A percentile compares a stretch with the other conserved stretches of the same genome.
phyloP scores from a whole-genome alignment of 83 land plant genomes.

The Diphasiastrum complanatum region DNA sequence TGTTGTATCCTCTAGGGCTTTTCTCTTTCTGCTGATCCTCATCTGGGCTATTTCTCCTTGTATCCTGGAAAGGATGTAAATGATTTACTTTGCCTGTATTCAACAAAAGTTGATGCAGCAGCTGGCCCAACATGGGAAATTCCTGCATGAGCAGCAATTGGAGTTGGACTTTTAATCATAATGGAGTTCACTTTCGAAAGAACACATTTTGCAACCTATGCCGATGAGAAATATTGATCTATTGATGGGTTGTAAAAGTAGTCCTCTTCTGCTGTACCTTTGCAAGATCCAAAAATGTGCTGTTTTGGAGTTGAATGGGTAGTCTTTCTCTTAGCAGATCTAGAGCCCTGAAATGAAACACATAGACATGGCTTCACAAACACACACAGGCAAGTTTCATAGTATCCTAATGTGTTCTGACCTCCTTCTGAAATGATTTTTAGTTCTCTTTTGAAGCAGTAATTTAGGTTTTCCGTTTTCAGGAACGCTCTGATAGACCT shows the following conservation, averaged over 20 bases:
- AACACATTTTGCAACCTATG: no score
- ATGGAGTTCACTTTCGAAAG: neutral
- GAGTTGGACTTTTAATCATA: neutral
- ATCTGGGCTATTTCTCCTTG: no score
- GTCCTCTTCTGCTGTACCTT: conserved; percentile 18
- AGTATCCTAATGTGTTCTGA: no score
- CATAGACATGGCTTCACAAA: neutral
- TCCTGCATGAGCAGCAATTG: conserved; percentile 19
- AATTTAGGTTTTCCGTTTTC: no score
- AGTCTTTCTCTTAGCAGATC: conserved; percentile 9
- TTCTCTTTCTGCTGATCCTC: no score
- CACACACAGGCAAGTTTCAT: neutral
- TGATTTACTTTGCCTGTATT: conserved; percentile 18
- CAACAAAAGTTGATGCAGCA: conserved; percentile 26
- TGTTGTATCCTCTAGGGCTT: no score
- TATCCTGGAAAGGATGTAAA: neutral
- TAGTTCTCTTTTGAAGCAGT: no score
- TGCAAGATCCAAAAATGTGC: conserved; percentile 22
- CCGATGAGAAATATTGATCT: no score
- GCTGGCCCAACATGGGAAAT: conserved; percentile 19
- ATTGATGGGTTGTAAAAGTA: no score
- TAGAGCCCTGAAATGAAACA: conserved; percentile 22
- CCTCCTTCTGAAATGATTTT: no score
- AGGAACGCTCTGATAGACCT: no score
- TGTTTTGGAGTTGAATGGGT: conserved; percentile 19